Conservation (phyloP, 495 filamentous ascomycete genomes). For the Trypethelium eluteriae region DNA sequence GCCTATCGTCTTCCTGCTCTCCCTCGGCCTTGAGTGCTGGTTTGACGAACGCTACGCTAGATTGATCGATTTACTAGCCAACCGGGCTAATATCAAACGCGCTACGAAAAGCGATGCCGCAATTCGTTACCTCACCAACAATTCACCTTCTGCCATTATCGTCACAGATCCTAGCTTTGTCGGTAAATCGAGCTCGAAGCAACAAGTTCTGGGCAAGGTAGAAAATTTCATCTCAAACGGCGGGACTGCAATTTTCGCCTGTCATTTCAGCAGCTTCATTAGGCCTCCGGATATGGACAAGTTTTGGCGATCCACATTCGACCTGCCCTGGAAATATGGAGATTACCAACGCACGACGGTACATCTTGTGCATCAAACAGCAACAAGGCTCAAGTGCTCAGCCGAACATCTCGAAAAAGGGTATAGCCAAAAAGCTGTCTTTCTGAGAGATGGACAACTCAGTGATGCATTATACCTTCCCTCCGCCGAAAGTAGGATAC, state of each 20-base stretch:
- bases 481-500: neutral
- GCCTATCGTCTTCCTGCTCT: conserved; percentile 1
- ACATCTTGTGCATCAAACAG: neutral
- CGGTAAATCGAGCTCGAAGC: neutral
- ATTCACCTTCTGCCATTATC: neutral
- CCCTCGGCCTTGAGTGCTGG: neutral
- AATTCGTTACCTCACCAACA: conserved; percentile 1
- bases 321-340: neutral
- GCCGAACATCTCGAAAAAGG: neutral
- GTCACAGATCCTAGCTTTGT: neutral
- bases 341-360: conserved; percentile 3
- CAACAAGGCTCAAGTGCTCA: neutral
- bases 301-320: neutral
- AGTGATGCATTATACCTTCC: neutral
- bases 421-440: conserved; percentile 8
- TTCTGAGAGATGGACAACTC: neutral
- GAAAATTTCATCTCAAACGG: neutral
- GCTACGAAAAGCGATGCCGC: neutral
- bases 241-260: neutral
- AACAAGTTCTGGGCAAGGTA: neutral
- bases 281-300: neutral
- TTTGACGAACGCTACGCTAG: conserved; percentile 4
- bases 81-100: neutral
- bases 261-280: conserved; percentile 4
- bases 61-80: neutral